Evolutionary conservation across 2,329 filamentous ascomycete species (phyloP), one percentile per base, ranked within the genome.

Genomic region (Alternaria gaisen): DNA sequence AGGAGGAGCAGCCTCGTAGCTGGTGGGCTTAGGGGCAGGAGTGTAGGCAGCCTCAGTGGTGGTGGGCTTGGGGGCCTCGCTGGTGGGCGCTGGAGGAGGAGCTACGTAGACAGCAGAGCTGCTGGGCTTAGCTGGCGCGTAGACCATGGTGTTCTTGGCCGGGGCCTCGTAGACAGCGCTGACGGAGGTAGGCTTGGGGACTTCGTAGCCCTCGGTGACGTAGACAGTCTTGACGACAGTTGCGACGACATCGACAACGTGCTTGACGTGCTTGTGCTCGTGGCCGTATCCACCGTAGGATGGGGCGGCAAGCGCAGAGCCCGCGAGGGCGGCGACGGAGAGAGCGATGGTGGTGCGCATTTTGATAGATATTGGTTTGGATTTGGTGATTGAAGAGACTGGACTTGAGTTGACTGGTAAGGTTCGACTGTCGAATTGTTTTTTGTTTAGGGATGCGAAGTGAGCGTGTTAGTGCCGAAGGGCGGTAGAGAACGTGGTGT

Each of bases 401-500:
- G 59, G 58, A 44, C 47, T 34, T 50, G 54, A 56, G 60, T 58
- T 60, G 63, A 64, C 61, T 64, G 46, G 58, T 53, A 56, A 44
- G 62, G 64, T 67, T 69, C 58, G 68, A 71, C 68, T 61, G 44
- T 60, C 57, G 52, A 60, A 41, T 43, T 56, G 60, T 64, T 60
- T 56, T 50, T 26, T 28, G 51, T 53, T 64, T 62, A 54, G 48
- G 43, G 38, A 57, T 65, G 63, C 56, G 57, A 59, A 43, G 64
- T 64, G 68, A 63, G 72, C 72, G 63, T 58, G 54, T 66, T 65
- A 48, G 52, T 70, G 70, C 71, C 71, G 66, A 67, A 69, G 65
- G 71, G 70, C 68, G 67, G 65, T 72, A 74, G 72, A 55, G 72
- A 74, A 61, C 63, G 72, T 73, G 69, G 51, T 68, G 66, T 72